Conservation (phyloP, 2,329 filamentous ascomycete genomes). For the Penicillium sclerotigenum region DNA sequence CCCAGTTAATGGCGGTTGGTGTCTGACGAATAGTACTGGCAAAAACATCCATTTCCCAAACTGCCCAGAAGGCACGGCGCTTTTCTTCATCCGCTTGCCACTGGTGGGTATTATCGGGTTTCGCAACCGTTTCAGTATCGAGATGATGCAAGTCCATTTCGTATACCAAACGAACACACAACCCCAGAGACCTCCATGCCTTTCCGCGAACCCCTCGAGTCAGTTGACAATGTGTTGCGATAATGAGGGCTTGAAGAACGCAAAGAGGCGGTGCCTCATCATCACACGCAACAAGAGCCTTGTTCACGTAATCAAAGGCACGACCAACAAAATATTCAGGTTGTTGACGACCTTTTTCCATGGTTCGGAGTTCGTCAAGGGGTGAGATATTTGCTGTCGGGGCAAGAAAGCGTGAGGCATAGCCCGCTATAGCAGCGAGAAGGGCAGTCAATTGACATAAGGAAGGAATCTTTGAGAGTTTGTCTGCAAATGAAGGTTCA, state of each 20-base stretch:
- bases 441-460: not conserved
- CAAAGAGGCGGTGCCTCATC: too few species aligned
- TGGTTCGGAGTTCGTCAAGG: too few species aligned
- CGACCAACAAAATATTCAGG: not conserved
- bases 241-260: not conserved
- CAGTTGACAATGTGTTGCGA: not conserved
- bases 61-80: not conserved
- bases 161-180: not conserved
- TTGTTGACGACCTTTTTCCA: not conserved
- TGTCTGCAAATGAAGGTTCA: not conserved
- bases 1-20: not conserved
- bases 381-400: not conserved
- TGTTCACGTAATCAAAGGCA: not conserved
- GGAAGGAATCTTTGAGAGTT: not conserved
- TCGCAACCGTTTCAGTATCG: not conserved
- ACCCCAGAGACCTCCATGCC: not conserved
- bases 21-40: not conserved
- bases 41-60: not conserved
- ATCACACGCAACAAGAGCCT: not conserved
- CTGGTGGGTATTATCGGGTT: constrained; percentile 3
- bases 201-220: not conserved
- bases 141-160: not conserved
- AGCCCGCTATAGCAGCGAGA: not conserved
- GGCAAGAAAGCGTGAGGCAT: not conserved
- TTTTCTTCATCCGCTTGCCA: not conserved